Base-by-base conservation (phyloP, 495 filamentous ascomycete species). In the Pyrenula aspistea region DNA sequence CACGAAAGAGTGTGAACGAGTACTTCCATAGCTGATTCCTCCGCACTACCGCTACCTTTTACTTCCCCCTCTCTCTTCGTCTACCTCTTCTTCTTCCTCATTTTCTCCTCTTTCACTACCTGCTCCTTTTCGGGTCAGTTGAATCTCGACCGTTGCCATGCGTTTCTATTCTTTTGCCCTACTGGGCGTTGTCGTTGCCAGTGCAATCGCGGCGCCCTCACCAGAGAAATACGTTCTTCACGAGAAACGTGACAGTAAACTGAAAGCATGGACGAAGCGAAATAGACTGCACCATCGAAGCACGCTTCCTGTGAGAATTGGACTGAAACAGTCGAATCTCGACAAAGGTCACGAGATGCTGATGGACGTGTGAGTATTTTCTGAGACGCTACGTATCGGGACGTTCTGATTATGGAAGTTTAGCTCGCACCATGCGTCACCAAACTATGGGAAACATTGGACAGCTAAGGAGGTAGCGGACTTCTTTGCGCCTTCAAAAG, bases 391-490 rank as follows among this genome's bases (percentile, higher is more conserved):
- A 42, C 31, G 31, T 8, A 4, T 8, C 31, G 15, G 4, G 31
- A 42, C 15, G 31, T 8, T 42, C 31, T 42, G 15, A 42, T 42
- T 42, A 8, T 15, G 15, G 4, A 8, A 15, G 4, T 42, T 42
- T 42, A 42, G 31, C 31, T 42, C 66, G 15, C 64, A 68, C 51
- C 66, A 67, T n/a, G 58, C 60, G 4, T 77, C 75, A 1, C 57
- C 65, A 1, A 78, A 73, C 24, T 78, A 70, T 56, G 77, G 76
- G 10, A 70, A 78, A 23, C 24, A 12, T 55, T 55, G 20, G 53
- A 71, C 67, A 2, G 55, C 67, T 19, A 49, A 73, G 12, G 71
- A 81, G 55, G 72, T 81, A 21, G 65, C 76, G 22, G 73, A 82
- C 12, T 63, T 79, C 2, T 83, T 82, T 65, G 72, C 74, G 1